These are phyloP conservation scores for Ustilago xerochloae DNA, from an alignment of 1,284 basidiomycete species.

Conservation along the genomic window DNA sequence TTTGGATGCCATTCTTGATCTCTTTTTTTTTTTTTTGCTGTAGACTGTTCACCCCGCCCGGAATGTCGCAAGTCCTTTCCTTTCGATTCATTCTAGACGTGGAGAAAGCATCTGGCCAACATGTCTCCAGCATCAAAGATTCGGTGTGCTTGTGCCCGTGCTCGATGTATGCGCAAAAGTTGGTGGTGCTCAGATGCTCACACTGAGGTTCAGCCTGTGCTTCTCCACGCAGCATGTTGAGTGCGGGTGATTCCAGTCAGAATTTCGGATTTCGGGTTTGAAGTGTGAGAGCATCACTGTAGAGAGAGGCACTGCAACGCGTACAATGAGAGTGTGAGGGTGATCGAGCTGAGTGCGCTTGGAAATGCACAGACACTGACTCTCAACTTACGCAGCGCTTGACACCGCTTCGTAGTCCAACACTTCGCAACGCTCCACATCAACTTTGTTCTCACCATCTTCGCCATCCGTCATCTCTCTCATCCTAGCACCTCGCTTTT, in stretches of 20 bases:
- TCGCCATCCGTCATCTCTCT: background rate
- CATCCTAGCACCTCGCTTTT: background rate
- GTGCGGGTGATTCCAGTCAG: too few species aligned
- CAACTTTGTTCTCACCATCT: background rate
- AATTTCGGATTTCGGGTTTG: too few species aligned
- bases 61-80: background rate
- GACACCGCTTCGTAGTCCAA: background rate
- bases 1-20: background rate
- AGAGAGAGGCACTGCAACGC: background rate
- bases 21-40: background rate
- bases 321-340: constrained; percentile 11
- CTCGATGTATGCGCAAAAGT: background rate
- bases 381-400: constrained; percentile 10
- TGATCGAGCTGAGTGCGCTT: background rate
- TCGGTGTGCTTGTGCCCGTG: background rate
- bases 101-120: too few species aligned
- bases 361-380: constrained; percentile 19
- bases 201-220: background rate
- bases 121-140: too few species aligned
- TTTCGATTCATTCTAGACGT: too few species aligned
- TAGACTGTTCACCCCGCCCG: background rate
- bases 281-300: background rate
- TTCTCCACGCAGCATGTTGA: too few species aligned
- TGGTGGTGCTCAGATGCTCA: too few species aligned
- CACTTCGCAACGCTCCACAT: background rate